Percentiles rank a stretch among this genome's conserved stretches.
phyloP scores from a whole-genome alignment of 169 alveolate species.

The Plasmodium adleri region DNA sequence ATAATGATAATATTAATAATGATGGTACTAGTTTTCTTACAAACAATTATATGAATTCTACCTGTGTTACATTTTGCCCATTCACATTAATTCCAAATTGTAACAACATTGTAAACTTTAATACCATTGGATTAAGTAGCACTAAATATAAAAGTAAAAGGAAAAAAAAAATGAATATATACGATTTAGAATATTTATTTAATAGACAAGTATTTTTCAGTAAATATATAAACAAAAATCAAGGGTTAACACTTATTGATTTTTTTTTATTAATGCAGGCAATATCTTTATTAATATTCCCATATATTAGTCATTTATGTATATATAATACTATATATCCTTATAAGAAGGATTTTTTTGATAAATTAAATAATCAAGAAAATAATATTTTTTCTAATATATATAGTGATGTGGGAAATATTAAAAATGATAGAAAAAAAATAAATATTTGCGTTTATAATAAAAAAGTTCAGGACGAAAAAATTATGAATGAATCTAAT shows the following conservation, averaged over 20 bases:
- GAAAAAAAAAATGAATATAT: slow-evolving; percentile 71
- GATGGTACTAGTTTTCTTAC: too few species aligned
- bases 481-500: slow-evolving; percentile 6
- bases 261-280: slow-evolving; percentile 76
- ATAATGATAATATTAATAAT: too few species aligned
- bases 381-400: slow-evolving; percentile 19
- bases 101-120: slow-evolving; percentile 55
- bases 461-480: slow-evolving; percentile 25
- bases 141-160: slow-evolving; percentile 25
- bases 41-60: too few species aligned
- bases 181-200: slow-evolving; percentile 71
- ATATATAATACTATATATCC: slow-evolving; percentile 37
- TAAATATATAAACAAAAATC: slow-evolving; percentile 75
- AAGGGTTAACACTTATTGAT: slow-evolving; percentile 76
- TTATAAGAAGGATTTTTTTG: slow-evolving; percentile 45
- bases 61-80: slow-evolving; percentile 43
- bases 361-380: slow-evolving; percentile 52
- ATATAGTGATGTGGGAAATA: not conserved
- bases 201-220: slow-evolving; percentile 73
- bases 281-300: slow-evolving; percentile 65
- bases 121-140: slow-evolving; percentile 37
- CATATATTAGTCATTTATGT: slow-evolving; percentile 38
- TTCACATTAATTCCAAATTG: slow-evolving; percentile 61
- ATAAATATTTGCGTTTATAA: too few species aligned
- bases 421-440: slow-evolving; percentile 20